These are phyloP conservation scores for Musa acuminata DNA, from an alignment of 176 grass and related monocot species.

Conservation along the genomic window DNA sequence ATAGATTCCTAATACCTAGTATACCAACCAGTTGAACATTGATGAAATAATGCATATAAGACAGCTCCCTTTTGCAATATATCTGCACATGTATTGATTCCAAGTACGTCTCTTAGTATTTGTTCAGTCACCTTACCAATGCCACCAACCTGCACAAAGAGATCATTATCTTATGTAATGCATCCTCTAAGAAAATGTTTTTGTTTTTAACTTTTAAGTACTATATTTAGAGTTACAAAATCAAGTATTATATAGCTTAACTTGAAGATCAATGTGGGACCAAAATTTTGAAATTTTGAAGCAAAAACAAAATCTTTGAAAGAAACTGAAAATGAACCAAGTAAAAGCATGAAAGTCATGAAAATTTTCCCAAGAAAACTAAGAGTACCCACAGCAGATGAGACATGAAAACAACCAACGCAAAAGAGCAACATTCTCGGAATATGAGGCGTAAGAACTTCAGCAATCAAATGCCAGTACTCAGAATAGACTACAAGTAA, in stretches of 20 bases:
- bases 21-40: conserved; percentile 68
- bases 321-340: background rate
- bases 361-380: background rate
- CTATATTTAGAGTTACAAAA: no score
- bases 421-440: background rate
- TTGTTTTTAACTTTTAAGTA: background rate
- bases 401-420: background rate
- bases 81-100: conserved; percentile 76
- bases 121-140: conserved; percentile 96
- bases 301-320: no score
- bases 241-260: no score
- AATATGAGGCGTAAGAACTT: no score
- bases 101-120: conserved; percentile 68
- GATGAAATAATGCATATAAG: conserved; percentile 79
- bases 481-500: no score
- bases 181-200: conserved; percentile 24
- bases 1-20: conserved; percentile 8
- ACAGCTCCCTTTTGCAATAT: conserved; percentile 71
- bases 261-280: no score
- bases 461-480: no score
- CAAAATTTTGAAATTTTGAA: no score
- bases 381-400: background rate
- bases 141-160: conserved; percentile 78
- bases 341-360: background rate
- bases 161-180: conserved; percentile 23